phyloP scores from a whole-genome alignment of 208 protist genomes.

The Entamoeba moshkovskii region DNA sequence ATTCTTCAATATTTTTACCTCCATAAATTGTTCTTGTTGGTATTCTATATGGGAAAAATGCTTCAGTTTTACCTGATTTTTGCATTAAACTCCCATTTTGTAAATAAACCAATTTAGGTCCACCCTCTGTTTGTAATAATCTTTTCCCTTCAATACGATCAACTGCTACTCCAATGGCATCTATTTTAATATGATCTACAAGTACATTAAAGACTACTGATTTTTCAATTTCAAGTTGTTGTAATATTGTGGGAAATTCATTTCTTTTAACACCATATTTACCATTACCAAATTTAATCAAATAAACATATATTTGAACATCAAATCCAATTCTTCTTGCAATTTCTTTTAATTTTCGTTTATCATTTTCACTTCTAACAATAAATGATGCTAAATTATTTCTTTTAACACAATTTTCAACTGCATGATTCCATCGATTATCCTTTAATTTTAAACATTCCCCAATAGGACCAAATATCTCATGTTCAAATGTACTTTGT shows the following conservation, averaged over 20 bases:
- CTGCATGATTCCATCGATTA: not conserved
- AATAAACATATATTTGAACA: not conserved
- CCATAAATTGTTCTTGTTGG: not conserved
- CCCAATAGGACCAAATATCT: not conserved
- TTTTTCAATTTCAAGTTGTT: not conserved
- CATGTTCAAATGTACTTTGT: not conserved
- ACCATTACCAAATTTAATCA: not conserved
- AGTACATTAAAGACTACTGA: not conserved
- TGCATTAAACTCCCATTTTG: not conserved
- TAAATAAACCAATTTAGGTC: not conserved
- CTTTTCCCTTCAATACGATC: not conserved
- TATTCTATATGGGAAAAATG: not conserved
- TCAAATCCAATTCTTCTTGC: not conserved
- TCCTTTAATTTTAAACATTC: not conserved
- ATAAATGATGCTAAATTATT: not conserved
- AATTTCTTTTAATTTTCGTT: not conserved
- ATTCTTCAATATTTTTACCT: not conserved
- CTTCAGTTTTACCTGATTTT: not conserved
- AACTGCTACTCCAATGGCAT: not conserved
- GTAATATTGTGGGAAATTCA: not conserved
- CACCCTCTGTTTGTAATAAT: not conserved
- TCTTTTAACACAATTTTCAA: not conserved
- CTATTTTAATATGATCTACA: not conserved
- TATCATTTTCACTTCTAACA: not conserved
- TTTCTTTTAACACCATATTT: not conserved